Base-by-base conservation (phyloP, 129 eudicot genomes). In the Mikania micrantha region DNA sequence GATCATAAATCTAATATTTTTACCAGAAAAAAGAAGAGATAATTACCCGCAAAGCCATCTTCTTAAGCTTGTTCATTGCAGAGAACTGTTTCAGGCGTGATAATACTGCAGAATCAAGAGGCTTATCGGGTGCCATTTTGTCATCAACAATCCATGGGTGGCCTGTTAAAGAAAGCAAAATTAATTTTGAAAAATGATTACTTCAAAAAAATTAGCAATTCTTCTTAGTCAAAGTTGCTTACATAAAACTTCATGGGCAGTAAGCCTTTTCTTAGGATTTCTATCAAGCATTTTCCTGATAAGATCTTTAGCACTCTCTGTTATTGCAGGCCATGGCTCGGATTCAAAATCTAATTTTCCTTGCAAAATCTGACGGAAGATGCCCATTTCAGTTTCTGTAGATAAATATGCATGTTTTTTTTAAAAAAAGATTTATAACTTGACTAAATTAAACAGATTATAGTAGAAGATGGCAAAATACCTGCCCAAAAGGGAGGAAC, bases 401-500 rank as follows among this genome's bases (percentile, higher is more conserved):
- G 72, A 64, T 21, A 67, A 32, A 13, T 24, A 59, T 19, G 45
- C 60, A 62, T 1, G 20, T 56, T 56, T 63, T n/a, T 21, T 27
- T 24, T 34, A 74, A 29, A 11, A 39, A 71, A 17, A 66, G 31
- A 49, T 41, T 78, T 29, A 78, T 9, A 17, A 9, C 0, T 62
- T 29, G 24, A 67, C 17, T n/a, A 38, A 24, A 42, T 21, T 39
- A 47, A 45, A 60, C 9, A 0, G 21, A 34, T 24, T 9, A 22
- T 34, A 35, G 34, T 41, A 45, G 13, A 48, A 60, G 17, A 61
- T 44, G 45, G 48, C 41, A 60, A 7, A 68, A 19, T 72, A 91
- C 97, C 97, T 69, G 97, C 96, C 97, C 97, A 91, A 73, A 87
- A 91, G 69, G 97, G 97, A 16, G 97, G 97, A 44, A 85, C 97